Evolutionary conservation across 176 grass and related monocot species (phyloP), one percentile per base, ranked within the genome.

Genomic region (Musa acuminata): DNA sequence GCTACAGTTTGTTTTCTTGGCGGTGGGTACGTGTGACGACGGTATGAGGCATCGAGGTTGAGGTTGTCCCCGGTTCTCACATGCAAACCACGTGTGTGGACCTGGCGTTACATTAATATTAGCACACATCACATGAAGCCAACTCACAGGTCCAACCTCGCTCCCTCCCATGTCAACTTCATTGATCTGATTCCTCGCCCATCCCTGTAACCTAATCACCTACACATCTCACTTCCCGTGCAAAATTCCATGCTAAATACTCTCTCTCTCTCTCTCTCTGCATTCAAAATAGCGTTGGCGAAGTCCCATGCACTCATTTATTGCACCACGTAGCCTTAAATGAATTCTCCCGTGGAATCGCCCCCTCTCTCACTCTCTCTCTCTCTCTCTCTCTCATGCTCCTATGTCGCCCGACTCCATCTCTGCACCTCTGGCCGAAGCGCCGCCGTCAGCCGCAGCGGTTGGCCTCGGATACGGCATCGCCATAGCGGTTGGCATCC

Each of bases 381-480:
- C n/a, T 58, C 79, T 75, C 60, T 58, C 26, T 76, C 23, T 57
- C 71, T 50, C 58, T 14, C 35, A 11, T 51, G 25, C 11, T 21
- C 49, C 67, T 19, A 70, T 70, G 67, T 70, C 67, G 14, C 13
- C 26, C 21, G 4, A 27, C 17, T 72, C 80, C 51, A 79, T 82
- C 75, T 80, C 84, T 49, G 64, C 77, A 49, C 16, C 73, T 77
- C 62, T 71, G 2, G n/a, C 80, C 48, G 13, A 52, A 11, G 19
- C 24, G 10, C 64, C 67, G 7, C 55, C 80, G 23, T 14, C 75
- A 0, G n/a, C 80, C 13, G 62, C 78, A n/a, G 86, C 75, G 9
- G 83, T 88, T 35, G 86, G 89, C 19, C 89, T 92, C 55, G 89
- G 86, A 71, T 92, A 92, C 72, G 89, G 86, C 54, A 88, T 92